Evolutionary conservation across 768 basidiomycete genomes (phyloP).

Genomic region (Phaeotremella skinneri): DNA sequence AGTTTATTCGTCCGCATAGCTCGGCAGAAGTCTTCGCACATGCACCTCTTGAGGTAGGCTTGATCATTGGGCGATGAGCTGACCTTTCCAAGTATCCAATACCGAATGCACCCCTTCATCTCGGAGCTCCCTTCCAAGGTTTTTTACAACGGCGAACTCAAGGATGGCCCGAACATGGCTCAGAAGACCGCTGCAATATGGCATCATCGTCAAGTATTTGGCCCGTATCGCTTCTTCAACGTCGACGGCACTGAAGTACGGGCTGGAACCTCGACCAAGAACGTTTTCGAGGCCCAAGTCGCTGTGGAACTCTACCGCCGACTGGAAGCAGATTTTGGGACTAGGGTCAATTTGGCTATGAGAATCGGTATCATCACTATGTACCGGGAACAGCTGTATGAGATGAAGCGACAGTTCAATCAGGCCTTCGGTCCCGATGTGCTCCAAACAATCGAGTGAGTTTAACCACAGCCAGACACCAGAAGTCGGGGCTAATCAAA

Average conservation of each 20-base stretch:
- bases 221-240: constrained; percentile 86
- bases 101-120: constrained; percentile 98
- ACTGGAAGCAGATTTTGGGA: constrained; percentile 62
- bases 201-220: constrained; percentile 75
- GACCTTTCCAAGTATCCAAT: constrained; percentile 74
- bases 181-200: constrained; percentile 76
- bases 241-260: constrained; percentile 66
- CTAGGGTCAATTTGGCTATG: constrained; percentile 57
- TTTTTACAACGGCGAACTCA: constrained; percentile 77
- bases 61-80: background rate
- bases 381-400: constrained; percentile 85
- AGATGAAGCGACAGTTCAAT: constrained; percentile 69
- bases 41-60: constrained; percentile 80
- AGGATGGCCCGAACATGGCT: constrained; percentile 87
- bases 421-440: constrained; percentile 70
- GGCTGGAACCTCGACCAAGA: constrained; percentile 72
- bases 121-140: constrained; percentile 80
- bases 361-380: constrained; percentile 78
- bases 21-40: constrained; percentile 71
- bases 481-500: background rate
- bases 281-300: constrained; percentile 67
- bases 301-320: constrained; percentile 75
- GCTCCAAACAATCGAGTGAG: constrained; percentile 64
- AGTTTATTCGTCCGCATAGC: constrained; percentile 85
- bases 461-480: background rate